phyloP scores from a whole-genome alignment of 495 filamentous ascomycete genomes.

The Aspergillus coremiiformis region DNA sequence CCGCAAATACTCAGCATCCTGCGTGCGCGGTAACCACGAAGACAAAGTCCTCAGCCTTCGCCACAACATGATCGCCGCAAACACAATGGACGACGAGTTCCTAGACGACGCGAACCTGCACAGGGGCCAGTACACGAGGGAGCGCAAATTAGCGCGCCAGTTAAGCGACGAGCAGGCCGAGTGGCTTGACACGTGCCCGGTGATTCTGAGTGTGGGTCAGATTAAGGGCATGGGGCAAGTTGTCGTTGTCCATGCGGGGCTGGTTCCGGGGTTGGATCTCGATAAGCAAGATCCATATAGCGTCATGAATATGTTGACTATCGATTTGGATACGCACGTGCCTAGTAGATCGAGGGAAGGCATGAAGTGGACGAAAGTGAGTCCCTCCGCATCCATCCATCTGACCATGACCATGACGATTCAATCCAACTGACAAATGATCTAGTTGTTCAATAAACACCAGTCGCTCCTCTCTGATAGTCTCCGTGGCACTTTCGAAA shows the following conservation, averaged over 20 bases:
- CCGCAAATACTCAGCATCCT: conserved; percentile 59
- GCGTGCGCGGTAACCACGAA: conserved; percentile 90
- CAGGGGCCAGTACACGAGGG: conserved; percentile 23
- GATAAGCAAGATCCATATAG: conserved; percentile 69
- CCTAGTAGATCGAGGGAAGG: conserved; percentile 52
- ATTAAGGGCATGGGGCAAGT: conserved; percentile 53
- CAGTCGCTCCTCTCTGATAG: conserved; percentile 32
- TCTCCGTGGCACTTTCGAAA: conserved; percentile 12
- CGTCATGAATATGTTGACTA: conserved; percentile 87
- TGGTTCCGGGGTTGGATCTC: conserved; percentile 65
- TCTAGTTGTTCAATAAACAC: conserved; percentile 51
- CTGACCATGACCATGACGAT: not conserved
- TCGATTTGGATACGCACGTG: conserved; percentile 54
- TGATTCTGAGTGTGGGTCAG: conserved; percentile 63
- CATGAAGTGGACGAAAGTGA: conserved; percentile 60
- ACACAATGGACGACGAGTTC: conserved; percentile 9
- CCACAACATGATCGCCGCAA: conserved; percentile 29
- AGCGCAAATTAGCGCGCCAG: conserved; percentile 42
- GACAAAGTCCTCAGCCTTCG: conserved; percentile 61
- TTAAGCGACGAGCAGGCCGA: conserved; percentile 53
- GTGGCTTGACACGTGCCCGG: conserved; percentile 65
- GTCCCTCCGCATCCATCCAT: conserved; percentile 8
- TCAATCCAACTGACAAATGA: not conserved
- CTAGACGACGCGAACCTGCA: conserved; percentile 11
- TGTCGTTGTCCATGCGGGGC: conserved; percentile 74